Percentiles rank a stretch among this genome's conserved stretches.
phyloP scores from a whole-genome alignment of 805 yeast species.

The Ogataea dorogensis region DNA sequence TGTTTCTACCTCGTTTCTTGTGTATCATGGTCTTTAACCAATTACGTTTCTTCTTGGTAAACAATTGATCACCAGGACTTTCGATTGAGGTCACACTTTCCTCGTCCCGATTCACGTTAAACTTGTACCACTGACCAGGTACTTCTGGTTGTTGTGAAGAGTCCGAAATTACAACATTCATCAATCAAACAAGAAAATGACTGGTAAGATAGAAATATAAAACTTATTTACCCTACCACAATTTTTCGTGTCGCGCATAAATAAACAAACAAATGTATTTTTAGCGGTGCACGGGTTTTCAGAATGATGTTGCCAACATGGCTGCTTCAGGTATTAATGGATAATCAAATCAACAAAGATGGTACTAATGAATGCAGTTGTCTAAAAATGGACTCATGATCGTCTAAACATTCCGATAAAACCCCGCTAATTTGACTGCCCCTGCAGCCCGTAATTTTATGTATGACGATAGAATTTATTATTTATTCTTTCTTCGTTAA shows the following conservation, averaged over 20 bases:
- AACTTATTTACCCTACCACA: slow-evolving; percentile 8
- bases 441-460: no score
- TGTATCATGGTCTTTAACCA: slow-evolving; percentile 8
- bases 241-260: slow-evolving; percentile 10
- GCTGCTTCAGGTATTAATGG: no score
- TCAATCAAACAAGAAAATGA: neutral
- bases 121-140: slow-evolving; percentile 9
- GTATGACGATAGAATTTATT: slow-evolving; percentile 7
- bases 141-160: neutral
- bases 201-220: neutral
- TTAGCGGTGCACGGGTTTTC: slow-evolving; percentile 1
- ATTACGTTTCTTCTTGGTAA: slow-evolving; percentile 12
- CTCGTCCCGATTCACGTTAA: slow-evolving; percentile 9
- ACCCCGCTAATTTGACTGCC: no score
- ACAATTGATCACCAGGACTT: slow-evolving; percentile 11
- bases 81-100: slow-evolving; percentile 1
- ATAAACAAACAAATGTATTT: slow-evolving; percentile 7
- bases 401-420: no score
- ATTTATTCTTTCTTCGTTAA: slow-evolving; percentile 7
- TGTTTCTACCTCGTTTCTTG: slow-evolving; percentile 5
- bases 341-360: neutral
- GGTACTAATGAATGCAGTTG: neutral
- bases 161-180: neutral
- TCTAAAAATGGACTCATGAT: no score
- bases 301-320: neutral